phyloP scores from a whole-genome alignment of 768 basidiomycete genomes.

The Coprinopsis sp. region DNA sequence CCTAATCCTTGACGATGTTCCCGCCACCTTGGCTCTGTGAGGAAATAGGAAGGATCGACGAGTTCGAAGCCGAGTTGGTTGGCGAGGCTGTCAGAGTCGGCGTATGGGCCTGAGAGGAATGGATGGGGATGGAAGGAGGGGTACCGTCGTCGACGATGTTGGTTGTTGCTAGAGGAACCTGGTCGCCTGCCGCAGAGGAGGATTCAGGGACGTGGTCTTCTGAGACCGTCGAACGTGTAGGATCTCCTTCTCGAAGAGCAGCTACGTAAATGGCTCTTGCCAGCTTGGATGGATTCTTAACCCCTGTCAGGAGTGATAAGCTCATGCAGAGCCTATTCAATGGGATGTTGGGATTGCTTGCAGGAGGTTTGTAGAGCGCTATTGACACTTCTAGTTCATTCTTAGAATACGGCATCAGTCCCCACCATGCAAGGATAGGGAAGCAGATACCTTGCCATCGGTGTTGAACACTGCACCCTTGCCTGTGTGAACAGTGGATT shows the following conservation, averaged over 20 bases:
- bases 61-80: conserved; percentile 48
- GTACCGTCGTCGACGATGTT: no score
- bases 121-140: conserved; percentile 62
- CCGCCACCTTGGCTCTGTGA: conserved; percentile 67
- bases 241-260: no score
- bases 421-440: background rate
- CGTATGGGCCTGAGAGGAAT: conserved; percentile 62
- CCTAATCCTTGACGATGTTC: conserved; percentile 74
- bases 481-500: conserved; percentile 69
- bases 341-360: conserved; percentile 56
- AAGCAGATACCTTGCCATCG: conserved; percentile 58
- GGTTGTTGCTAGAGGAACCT: no score
- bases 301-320: conserved; percentile 59
- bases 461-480: conserved; percentile 83
- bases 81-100: conserved; percentile 62
- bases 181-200: no score
- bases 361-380: conserved; percentile 76
- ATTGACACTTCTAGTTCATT: conserved; percentile 80
- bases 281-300: conserved; percentile 70
- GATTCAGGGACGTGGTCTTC: no score
- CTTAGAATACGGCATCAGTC: conserved; percentile 28
- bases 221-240: no score
- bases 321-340: conserved; percentile 57
- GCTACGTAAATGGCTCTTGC: conserved; percentile 66
- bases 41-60: conserved; percentile 76